These are phyloP conservation scores for Keithomyces neogunnii DNA, from an alignment of 2,329 filamentous ascomycete genomes.

Conservation along the genomic window DNA sequence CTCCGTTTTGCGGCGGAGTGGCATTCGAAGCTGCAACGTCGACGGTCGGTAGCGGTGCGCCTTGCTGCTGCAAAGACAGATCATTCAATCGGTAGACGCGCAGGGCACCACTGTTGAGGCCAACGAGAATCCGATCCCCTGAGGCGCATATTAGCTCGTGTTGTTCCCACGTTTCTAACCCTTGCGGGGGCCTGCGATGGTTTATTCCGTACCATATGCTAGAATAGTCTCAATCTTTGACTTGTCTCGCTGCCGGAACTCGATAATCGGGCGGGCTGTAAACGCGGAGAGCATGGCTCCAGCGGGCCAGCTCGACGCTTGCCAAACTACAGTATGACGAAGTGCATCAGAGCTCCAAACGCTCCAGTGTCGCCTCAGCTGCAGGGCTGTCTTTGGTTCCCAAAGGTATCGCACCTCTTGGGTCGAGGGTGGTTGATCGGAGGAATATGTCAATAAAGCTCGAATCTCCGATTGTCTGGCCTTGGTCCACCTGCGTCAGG, in stretches of 20 bases:
- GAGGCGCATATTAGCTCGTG: background rate
- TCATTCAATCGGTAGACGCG: slow-evolving; percentile 91
- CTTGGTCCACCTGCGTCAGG: slow-evolving; percentile 4
- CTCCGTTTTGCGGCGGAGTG: slow-evolving; percentile 20
- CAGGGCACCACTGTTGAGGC: slow-evolving; percentile 79
- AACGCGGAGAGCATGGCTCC: slow-evolving; percentile 90
- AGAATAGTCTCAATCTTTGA: slow-evolving; percentile 95
- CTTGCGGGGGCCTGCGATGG: background rate
- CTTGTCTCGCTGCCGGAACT: slow-evolving; percentile 93
- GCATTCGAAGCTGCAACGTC: slow-evolving; percentile 17
- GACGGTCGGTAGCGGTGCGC: slow-evolving; percentile 19
- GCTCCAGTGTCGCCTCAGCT: background rate
- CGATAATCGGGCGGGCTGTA: slow-evolving; percentile 89
- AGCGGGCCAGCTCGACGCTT: slow-evolving; percentile 32
- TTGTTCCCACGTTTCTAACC: background rate
- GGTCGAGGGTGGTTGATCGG: background rate
- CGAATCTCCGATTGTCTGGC: background rate
- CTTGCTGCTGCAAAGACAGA: slow-evolving; percentile 25
- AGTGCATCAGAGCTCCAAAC: slow-evolving; percentile 20
- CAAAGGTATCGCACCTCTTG: background rate
- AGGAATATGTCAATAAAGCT: background rate
- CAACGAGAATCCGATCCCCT: slow-evolving; percentile 88
- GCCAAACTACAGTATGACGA: slow-evolving; percentile 17
- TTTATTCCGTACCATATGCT: slow-evolving; percentile 60
- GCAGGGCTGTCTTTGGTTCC: background rate